phyloP scores from a whole-genome alignment of 2,329 filamentous ascomycete species.

The Fusarium sp. region DNA sequence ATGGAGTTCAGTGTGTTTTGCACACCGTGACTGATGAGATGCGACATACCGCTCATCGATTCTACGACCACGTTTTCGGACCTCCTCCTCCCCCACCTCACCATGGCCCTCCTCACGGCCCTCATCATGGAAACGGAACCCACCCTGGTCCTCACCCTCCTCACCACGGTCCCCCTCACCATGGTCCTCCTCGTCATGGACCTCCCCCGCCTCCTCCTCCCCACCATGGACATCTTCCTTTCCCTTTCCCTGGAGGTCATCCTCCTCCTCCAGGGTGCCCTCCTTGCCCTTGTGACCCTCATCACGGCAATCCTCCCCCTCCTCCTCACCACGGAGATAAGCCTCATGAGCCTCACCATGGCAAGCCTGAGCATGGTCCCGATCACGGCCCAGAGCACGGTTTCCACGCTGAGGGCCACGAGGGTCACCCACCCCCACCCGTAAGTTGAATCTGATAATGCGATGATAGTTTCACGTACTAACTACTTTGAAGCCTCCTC shows the following conservation, averaged over 20 bases:
- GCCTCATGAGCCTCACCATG: conserved; percentile 35
- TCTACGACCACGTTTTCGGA: conserved; percentile 39
- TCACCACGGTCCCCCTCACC: conserved; percentile 41
- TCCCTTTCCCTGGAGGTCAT: conserved; percentile 44
- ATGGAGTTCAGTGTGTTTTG: conserved; percentile 54
- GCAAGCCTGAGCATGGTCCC: conserved; percentile 39
- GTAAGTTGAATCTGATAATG: conserved; percentile 25
- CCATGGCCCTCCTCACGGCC: conserved; percentile 18
- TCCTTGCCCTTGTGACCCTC: conserved; percentile 24
- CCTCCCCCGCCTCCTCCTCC: conserved; percentile 32
- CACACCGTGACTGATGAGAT: conserved; percentile 54
- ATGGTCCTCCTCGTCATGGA: conserved; percentile 41
- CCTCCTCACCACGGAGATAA: conserved; percentile 38
- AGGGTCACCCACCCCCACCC: conserved; percentile 29
- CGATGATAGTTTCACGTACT: neutral
- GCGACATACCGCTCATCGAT: conserved; percentile 46
- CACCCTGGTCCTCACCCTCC: conserved; percentile 40
- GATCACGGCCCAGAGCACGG: neutral
- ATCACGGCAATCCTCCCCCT: conserved; percentile 36
- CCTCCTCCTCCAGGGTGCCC: conserved; percentile 19
- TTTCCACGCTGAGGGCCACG: conserved; percentile 27
- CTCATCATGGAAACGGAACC: conserved; percentile 34
- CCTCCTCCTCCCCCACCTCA: conserved; percentile 22
- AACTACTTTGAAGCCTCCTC: conserved; percentile 22
- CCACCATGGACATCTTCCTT: conserved; percentile 31